phyloP scores from a whole-genome alignment of 345 rosid species.

The Melaleuca alternifolia region DNA sequence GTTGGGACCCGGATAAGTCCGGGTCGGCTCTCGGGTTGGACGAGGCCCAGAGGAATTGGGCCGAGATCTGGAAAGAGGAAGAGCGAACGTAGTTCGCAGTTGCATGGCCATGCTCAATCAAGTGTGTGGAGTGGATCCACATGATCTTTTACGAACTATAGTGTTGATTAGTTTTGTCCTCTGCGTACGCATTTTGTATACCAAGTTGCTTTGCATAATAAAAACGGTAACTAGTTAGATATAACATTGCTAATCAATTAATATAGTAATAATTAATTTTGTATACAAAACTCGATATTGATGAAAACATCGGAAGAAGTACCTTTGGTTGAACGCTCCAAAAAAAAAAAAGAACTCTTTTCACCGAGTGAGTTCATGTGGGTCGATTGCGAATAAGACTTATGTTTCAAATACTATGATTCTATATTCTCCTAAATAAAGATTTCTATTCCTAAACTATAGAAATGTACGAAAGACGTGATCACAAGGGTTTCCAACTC shows the following conservation, averaged over 20 bases:
- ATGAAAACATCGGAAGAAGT: background rate
- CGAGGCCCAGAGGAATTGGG: constrained; percentile 63
- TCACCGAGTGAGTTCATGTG: no score
- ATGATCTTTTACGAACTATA: background rate
- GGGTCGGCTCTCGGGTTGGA: constrained; percentile 63
- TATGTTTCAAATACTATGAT: background rate
- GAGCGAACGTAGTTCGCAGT: background rate
- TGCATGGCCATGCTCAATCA: background rate
- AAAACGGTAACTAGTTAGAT: background rate
- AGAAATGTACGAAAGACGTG: fast-evolving
- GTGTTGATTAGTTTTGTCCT: background rate
- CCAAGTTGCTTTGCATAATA: background rate
- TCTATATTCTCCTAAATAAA: background rate
- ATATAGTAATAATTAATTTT: background rate
- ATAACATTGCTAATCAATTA: background rate
- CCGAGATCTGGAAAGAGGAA: constrained; percentile 72
- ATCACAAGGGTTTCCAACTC: background rate
- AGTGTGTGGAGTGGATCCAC: background rate
- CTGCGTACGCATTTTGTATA: background rate
- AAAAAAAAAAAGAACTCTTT: background rate
- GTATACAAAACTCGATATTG: background rate
- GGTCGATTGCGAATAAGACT: no score
- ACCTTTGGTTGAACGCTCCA: background rate
- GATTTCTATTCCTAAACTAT: background rate
- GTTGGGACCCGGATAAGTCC: constrained; percentile 49